Percentiles rank a stretch among this genome's conserved stretches.
These are phyloP conservation scores for Lipomyces yamadae DNA, from an alignment of 805 yeast genomes.

Conservation along the genomic window DNA sequence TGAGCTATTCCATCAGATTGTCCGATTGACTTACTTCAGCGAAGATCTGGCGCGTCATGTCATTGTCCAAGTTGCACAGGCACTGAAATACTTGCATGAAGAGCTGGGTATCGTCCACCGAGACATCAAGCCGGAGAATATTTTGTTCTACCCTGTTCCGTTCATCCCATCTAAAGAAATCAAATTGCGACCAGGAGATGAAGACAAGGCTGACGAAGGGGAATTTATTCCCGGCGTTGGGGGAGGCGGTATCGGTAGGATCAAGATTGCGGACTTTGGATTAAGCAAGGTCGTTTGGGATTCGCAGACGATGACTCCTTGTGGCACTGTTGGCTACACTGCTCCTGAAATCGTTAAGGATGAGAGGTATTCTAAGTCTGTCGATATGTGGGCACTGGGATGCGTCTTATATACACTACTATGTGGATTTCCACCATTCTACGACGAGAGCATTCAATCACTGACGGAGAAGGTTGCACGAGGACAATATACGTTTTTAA, in stretches of 20 bases:
- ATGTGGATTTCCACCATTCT: conserved; percentile 98
- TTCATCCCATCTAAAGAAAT: conserved; percentile 48
- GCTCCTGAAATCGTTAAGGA: conserved; percentile 98
- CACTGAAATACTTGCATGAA: conserved; percentile 72
- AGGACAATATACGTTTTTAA: conserved; percentile 74
- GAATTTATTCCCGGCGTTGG: conserved; percentile 78
- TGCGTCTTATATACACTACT: conserved; percentile 91
- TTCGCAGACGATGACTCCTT: conserved; percentile 90
- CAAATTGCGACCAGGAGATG: conserved; percentile 49
- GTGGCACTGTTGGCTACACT: conserved; percentile 98
- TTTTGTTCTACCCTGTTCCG: conserved; percentile 64
- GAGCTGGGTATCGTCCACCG: conserved; percentile 75
- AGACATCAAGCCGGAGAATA: conserved; percentile 82
- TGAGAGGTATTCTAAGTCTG: conserved; percentile 88
- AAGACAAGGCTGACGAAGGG: conserved; percentile 80
- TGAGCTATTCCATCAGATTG: conserved; percentile 79
- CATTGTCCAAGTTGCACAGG: conserved; percentile 70
- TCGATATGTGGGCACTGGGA: conserved; percentile 99
- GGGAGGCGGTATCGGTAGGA: conserved; percentile 88
- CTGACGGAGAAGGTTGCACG: conserved; percentile 78
- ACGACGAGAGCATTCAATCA: conserved; percentile 76
- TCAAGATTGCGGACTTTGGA: conserved; percentile 95
- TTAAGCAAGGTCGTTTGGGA: conserved; percentile 88
- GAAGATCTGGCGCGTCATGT: conserved; percentile 76
- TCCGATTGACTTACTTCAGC: conserved; percentile 73